Evolutionary conservation across 1,284 basidiomycete genomes (phyloP), one percentile per base, ranked within the genome.

Genomic region (Heimioporus punctisporus): DNA sequence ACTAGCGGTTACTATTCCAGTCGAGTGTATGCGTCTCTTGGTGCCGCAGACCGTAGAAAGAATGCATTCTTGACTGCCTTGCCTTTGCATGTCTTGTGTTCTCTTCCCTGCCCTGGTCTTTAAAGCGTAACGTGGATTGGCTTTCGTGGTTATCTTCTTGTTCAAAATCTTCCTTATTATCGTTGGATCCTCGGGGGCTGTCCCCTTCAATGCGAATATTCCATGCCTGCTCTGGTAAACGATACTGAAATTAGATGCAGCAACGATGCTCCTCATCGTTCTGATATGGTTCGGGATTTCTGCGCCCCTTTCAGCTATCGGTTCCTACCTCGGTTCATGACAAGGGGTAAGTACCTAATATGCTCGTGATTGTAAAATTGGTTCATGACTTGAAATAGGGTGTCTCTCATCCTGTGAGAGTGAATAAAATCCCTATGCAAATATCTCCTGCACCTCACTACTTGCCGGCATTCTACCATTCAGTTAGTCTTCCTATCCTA

Each of bases 221-320:
- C 26, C 24, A 41, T 23, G 28, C 10, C 5, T 25, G 21, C n/a
- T 17, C 15, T 27, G 44, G 17, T 46, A 19, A 31, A 44, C 12
- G n/a, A 48, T 14, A 25, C 45, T 48, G 50, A 53, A 41, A 5
- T 19, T 25, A 9, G 56, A 24, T 50, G 26, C 44, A 90, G 88
- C 90, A 41, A 97, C 97, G 1, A 90, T 98, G 79, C 76, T 95
- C 42, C 81, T 95, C 23, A 92, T 99, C 57, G 84, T 97, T 21
- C 69, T 93, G 11, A 76, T 99, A n/a, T 99, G 96, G 96, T 97
- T 95, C 72, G 87, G 95, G 46, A 94, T 98, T 57, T 95, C 95
- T 31, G 90, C 93, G 0, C 97, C 97, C 0, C 78, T 91, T 47
- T 90, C 89, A 26, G 80, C 84, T 19, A 72, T 90, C 42, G 88